Conservation (phyloP, 78 protist genomes). For the Chrysochromulina tobinii region DNA sequence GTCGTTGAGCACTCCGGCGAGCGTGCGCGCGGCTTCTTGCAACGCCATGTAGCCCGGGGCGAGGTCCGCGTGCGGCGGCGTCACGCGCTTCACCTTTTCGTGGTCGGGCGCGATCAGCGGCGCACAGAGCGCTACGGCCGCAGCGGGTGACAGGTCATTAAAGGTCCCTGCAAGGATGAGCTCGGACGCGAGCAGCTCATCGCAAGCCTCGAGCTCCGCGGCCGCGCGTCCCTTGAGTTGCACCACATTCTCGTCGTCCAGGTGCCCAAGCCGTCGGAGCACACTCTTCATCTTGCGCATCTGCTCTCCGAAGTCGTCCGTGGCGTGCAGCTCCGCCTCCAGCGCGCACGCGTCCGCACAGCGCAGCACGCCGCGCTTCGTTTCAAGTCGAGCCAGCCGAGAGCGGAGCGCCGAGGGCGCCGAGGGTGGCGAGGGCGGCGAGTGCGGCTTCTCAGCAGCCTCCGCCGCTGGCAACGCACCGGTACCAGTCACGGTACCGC, state of each 20-base stretch:
- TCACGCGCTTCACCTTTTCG: not conserved
- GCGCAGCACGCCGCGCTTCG: no score
- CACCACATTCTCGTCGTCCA: conserved; percentile 36
- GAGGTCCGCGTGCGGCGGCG: not conserved
- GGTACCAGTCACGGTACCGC: no score
- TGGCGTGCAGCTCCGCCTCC: not conserved
- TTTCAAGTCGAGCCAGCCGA: no score
- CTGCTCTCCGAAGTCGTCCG: not conserved
- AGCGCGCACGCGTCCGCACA: no score
- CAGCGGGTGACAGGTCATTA: conserved; percentile 27
- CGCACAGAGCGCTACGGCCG: conserved; percentile 15
- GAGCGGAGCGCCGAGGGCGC: not conserved
- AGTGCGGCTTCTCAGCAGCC: no score
- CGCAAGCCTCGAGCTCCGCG: conserved; percentile 44
- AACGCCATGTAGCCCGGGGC: not conserved
- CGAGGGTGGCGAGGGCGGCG: not conserved
- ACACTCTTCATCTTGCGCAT: conserved; percentile 21
- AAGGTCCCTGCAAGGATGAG: conserved; percentile 54
- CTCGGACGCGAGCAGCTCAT: conserved; percentile 60
- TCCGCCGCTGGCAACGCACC: no score
- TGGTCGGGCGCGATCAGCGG: conserved; percentile 18
- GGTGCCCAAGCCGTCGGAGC: conserved; percentile 30
- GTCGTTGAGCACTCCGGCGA: conserved; percentile 79
- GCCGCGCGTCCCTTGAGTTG: conserved; percentile 64
- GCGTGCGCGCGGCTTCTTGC: conserved; percentile 71